phyloP scores from a whole-genome alignment of 2,329 filamentous ascomycete genomes.

The Alternaria ventricosa region DNA sequence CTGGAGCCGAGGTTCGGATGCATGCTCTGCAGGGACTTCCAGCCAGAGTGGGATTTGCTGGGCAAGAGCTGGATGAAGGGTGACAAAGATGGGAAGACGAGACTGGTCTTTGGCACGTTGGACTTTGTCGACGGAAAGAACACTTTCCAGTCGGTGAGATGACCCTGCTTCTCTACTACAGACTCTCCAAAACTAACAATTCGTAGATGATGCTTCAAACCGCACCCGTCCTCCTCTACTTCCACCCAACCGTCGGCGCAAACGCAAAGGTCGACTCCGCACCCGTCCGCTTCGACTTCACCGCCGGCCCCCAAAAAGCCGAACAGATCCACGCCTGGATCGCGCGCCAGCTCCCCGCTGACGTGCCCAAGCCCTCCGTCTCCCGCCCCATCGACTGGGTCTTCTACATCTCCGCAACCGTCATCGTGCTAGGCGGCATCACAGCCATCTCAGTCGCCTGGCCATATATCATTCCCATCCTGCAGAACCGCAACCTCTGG shows the following conservation, averaged over 20 bases:
- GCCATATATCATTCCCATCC: conserved; percentile 78
- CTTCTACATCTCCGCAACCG: conserved; percentile 71
- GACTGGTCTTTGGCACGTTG: conserved; percentile 80
- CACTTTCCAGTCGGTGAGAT: conserved; percentile 83
- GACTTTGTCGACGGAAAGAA: conserved; percentile 87
- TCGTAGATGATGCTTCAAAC: conserved; percentile 89
- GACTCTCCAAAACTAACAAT: background rate
- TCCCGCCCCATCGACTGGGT: conserved; percentile 87
- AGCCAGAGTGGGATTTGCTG: conserved; percentile 91
- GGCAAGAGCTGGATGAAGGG: conserved; percentile 86
- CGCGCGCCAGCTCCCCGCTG: conserved; percentile 72
- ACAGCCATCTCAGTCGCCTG: conserved; percentile 75
- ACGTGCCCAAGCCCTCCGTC: conserved; percentile 74
- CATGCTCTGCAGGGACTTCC: conserved; percentile 85
- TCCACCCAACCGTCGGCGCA: conserved; percentile 82
- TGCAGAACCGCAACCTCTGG: conserved; percentile 94
- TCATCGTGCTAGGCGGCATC: conserved; percentile 71
- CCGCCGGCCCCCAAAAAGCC: conserved; percentile 72
- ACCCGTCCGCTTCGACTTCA: conserved; percentile 85
- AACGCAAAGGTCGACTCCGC: conserved; percentile 73
- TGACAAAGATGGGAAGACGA: conserved; percentile 74
- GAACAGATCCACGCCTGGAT: conserved; percentile 84
- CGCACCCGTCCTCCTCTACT: conserved; percentile 86
- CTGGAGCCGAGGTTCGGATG: conserved; percentile 84
- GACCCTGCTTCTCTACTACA: accelerated